Conservation (phyloP, 139 green algal genomes). For the Volvox reticuliferus region DNA sequence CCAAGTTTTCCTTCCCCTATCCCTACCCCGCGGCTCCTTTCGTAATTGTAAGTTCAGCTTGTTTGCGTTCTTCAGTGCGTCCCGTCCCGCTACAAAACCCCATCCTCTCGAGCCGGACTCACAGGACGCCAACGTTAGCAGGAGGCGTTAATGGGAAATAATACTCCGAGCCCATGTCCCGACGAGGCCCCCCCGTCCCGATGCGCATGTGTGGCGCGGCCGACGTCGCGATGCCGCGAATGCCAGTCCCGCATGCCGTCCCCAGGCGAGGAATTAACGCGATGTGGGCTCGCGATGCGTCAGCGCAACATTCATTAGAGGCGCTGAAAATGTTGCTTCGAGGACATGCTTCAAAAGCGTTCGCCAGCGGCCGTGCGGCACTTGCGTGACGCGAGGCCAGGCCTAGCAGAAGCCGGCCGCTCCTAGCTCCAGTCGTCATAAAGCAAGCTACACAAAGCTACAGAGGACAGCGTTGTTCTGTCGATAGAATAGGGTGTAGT, state of each 20-base stretch:
- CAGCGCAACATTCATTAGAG: not conserved
- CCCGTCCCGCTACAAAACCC: too few relatives aligned
- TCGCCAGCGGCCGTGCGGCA: not conserved
- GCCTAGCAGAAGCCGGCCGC: constrained; percentile 12
- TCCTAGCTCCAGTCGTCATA: not conserved
- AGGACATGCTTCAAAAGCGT: not conserved
- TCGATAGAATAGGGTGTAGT: too few relatives aligned
- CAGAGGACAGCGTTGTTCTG: too few relatives aligned
- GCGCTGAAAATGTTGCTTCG: not conserved
- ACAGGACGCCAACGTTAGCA: constrained; percentile 37
- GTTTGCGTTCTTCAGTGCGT: too few relatives aligned
- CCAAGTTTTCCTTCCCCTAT: not conserved
- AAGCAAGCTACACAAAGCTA: not conserved
- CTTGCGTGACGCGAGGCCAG: not conserved
- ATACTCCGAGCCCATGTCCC: not conserved
- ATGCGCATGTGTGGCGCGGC: not conserved
- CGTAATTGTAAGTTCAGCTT: too few relatives aligned
- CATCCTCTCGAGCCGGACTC: not conserved
- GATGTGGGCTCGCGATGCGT: not conserved
- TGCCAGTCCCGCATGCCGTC: not conserved
- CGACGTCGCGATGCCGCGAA: constrained; percentile 15
- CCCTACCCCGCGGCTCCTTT: not conserved
- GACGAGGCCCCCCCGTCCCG: not conserved
- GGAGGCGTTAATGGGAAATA: constrained; percentile 14
- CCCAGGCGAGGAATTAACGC: not conserved